Evolutionary conservation across 192 early-diverging fungal genomes (phyloP), one percentile per base, ranked within the genome.

Genomic region (Kappamyces sp.): DNA sequence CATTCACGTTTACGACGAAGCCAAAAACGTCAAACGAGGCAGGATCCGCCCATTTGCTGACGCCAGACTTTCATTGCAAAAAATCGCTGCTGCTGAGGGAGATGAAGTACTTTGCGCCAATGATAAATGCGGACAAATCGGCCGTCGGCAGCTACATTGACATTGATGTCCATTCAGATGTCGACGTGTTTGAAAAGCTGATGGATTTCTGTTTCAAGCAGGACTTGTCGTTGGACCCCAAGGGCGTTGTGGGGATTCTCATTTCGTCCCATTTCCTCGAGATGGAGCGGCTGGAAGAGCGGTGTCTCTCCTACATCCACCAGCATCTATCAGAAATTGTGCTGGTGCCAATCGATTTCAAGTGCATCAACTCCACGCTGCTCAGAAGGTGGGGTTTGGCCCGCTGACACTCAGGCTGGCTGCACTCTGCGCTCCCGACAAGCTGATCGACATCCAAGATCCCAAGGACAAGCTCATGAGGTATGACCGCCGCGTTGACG

Each of bases 121-220:
- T 71, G 32, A 49, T 79, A 2, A 50, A 52, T 29, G 65, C 71
- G 29, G 62, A 72, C 7, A 45, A 22, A 45, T 45, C 22, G 22
- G 43, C 12, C 22, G 22, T 45, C 22, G 43, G 12, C 22, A n/a
- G 12, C 22, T 22, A 45, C 43, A n/a, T 22, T 39, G 75, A 78
- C 29, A 79, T 79, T 38, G 77, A 79, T 46, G 77, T 79, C 1
- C 77, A 79, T 49, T 79, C 73, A 49, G 77, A 79, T 59, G 67
- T 79, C 43, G 72, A 79, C 60, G 77, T 79, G 8, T 79, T 79
- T 70, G 75, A 79, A 53, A 78, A 75, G 77, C 54, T 79, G 0
- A 79, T 79, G 66, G 36, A 61, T 22, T 66, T 66, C 31, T 66
- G 65, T 4, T 9, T 59, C 5, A 41, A 50, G 43, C 50, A 66